Base-by-base conservation (phyloP, 352 stramenopile genomes). In the Globisporangium ultimum region DNA sequence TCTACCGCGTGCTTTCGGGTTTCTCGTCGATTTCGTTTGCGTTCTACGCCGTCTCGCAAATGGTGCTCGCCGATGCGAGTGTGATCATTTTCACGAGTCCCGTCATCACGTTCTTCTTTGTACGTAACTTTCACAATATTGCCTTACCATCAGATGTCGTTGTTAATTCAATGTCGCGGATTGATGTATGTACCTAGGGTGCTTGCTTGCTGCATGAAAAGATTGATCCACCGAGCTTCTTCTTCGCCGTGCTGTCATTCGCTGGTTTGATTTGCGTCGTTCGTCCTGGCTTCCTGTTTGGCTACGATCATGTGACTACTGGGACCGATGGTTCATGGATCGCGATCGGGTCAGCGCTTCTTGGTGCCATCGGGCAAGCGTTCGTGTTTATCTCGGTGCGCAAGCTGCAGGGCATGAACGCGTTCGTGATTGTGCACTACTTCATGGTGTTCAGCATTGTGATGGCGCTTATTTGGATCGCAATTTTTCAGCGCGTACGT, bases 41-140 rank as follows among this genome's bases (percentile, higher is more conserved):
- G 11, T 93, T 93, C 61, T 90, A 87, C 62, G 79, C 84, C 1
- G 51, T 93, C 11, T 88, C 80, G 15, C 81, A 91, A 62, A 88
- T 93, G 78, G 80, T 89, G 54, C 69, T 93, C 2, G 84, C 84
- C 5, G 84, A 93, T 47, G 70, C 74, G 10, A 91, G 79, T 49
- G 72, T 84, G 14, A 67, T 91, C n/a, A 61, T 93, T 20, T 93
- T 93, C 56, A 89, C 76, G 0, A 87, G 70, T 17, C 84, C 84
- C 4, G 67, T 91, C 34, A 75, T 89, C 49, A 90, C 80, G 3
- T 88, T 87, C 63, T 80, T 89, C 54, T 60, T 92, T 32, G 84
- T 93, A 64, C 28, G 46, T 54, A 17, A 14, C n/a, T n/a, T 18
- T 28, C 28, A 10, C 28, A 5, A 10, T 10, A 36, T 36, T 36